Percentiles rank a stretch among this genome's conserved stretches.
phyloP scores from a whole-genome alignment of 2,329 filamentous ascomycete genomes.

The Chaetomium sp. region DNA sequence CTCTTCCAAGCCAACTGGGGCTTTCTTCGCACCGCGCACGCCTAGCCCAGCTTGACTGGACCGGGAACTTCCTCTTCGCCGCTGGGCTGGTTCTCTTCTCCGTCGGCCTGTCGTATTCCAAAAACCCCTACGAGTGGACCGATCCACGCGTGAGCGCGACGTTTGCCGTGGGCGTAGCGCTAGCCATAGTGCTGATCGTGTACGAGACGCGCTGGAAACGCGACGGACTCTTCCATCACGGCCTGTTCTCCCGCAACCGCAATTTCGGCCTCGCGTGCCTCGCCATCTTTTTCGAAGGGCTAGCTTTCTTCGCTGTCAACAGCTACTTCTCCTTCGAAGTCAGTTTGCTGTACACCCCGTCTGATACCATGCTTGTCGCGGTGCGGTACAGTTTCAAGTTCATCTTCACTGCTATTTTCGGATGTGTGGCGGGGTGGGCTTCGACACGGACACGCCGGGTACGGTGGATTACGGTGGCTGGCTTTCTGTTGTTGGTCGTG shows the following conservation, averaged over 20 bases:
- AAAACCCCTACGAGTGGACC: conserved; percentile 35
- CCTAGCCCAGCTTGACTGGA: conserved; percentile 33
- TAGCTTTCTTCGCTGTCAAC: conserved; percentile 37
- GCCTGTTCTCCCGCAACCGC: conserved; percentile 30
- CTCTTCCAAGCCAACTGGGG: conserved; percentile 23
- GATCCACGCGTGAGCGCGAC: conserved; percentile 31
- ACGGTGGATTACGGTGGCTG: conserved; percentile 23
- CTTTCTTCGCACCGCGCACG: conserved; percentile 28
- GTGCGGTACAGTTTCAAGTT: conserved; percentile 31
- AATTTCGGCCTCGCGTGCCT: conserved; percentile 33
- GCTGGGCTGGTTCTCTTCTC: conserved; percentile 34
- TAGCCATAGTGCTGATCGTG: conserved; percentile 24
- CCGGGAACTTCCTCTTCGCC: conserved; percentile 32
- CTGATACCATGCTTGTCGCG: conserved; percentile 29
- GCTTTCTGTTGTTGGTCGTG: conserved; percentile 26
- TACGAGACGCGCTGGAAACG: conserved; percentile 33
- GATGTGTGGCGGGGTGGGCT: conserved; percentile 29
- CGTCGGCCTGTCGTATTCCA: conserved; percentile 33
- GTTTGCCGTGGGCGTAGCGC: conserved; percentile 30
- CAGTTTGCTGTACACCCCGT: conserved; percentile 30
- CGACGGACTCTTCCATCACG: conserved; percentile 38
- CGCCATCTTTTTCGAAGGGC: conserved; percentile 33
- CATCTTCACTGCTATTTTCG: conserved; percentile 26
- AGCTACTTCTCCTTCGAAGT: conserved; percentile 37
- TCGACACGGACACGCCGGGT: conserved; percentile 27